Percentiles rank a stretch among this genome's conserved stretches.
These are phyloP conservation scores for Ogataea zsoltii DNA, from an alignment of 805 yeast genomes.

Conservation along the genomic window DNA sequence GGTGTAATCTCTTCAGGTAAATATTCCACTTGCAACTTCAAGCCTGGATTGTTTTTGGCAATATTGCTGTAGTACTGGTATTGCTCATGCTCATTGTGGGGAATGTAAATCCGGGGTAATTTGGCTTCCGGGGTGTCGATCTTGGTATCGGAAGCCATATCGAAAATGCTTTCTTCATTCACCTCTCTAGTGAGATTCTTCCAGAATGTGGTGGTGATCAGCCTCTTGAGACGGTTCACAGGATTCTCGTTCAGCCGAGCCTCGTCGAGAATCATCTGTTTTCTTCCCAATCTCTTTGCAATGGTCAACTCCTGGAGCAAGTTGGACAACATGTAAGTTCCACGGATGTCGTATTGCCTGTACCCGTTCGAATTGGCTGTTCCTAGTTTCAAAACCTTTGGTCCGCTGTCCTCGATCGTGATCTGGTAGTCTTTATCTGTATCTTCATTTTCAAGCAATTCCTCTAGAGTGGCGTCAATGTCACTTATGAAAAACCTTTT, in stretches of 20 bases:
- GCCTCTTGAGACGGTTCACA: conserved; percentile 68
- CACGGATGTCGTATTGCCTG: conserved; percentile 70
- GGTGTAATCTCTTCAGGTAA: conserved; percentile 77
- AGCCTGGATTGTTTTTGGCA: conserved; percentile 53
- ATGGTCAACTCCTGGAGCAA: conserved; percentile 84
- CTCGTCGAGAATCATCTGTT: conserved; percentile 78
- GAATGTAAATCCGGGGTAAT: conserved; percentile 77
- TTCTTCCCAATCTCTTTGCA: conserved; percentile 78
- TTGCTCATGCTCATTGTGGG: conserved; percentile 68
- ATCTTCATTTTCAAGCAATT: conserved; percentile 74
- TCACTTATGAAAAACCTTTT: conserved; percentile 69
- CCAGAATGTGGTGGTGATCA: conserved; percentile 82
- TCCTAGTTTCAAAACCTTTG: conserved; percentile 75
- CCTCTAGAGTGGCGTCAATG: conserved; percentile 69
- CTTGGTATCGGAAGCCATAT: conserved; percentile 78
- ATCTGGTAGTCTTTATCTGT: conserved; percentile 84
- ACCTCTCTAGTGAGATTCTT: conserved; percentile 69
- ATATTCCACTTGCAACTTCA: conserved; percentile 69
- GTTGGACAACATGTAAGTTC: conserved; percentile 88
- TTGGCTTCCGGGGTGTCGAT: conserved; percentile 61
- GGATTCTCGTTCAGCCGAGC: conserved; percentile 86
- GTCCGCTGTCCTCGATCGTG: conserved; percentile 82
- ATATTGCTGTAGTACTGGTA: conserved; percentile 63
- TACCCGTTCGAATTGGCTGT: conserved; percentile 85
- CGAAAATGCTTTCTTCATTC: conserved; percentile 59